phyloP scores from a whole-genome alignment of 306 rosid genomes.

The Sphenostylis stenocarpa region DNA sequence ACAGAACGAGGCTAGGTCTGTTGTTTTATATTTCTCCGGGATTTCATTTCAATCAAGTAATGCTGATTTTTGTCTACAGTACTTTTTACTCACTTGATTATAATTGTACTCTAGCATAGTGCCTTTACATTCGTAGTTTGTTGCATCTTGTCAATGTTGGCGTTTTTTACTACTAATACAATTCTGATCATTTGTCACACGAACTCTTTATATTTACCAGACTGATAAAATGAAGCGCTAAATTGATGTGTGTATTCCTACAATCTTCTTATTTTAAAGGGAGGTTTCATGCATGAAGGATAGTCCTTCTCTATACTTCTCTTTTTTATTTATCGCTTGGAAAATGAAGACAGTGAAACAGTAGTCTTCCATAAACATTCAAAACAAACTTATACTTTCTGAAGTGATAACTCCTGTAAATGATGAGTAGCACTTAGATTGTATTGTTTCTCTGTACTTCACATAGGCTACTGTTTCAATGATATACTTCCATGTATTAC shows the following conservation, averaged over 20 bases:
- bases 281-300: background rate
- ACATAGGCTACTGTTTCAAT: background rate
- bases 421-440: background rate
- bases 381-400: background rate
- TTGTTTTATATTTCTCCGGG: background rate
- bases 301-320: constrained; percentile 1
- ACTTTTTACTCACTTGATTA: background rate
- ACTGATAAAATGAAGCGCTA: background rate
- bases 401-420: background rate
- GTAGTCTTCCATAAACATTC: background rate
- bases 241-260: background rate
- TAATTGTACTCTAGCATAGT: background rate
- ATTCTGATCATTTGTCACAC: background rate
- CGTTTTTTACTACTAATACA: background rate
- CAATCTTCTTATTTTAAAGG: background rate
- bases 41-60: background rate
- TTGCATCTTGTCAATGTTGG: background rate
- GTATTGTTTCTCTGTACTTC: background rate
- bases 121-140: background rate
- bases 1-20: background rate
- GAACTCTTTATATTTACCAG: background rate
- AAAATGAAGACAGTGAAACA: constrained; percentile 1
- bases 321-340: background rate
- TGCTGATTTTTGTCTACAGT: background rate
- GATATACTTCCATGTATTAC: background rate